Evolutionary conservation across 768 basidiomycete genomes (phyloP).

Genomic region (Termitomyces sp.): DNA sequence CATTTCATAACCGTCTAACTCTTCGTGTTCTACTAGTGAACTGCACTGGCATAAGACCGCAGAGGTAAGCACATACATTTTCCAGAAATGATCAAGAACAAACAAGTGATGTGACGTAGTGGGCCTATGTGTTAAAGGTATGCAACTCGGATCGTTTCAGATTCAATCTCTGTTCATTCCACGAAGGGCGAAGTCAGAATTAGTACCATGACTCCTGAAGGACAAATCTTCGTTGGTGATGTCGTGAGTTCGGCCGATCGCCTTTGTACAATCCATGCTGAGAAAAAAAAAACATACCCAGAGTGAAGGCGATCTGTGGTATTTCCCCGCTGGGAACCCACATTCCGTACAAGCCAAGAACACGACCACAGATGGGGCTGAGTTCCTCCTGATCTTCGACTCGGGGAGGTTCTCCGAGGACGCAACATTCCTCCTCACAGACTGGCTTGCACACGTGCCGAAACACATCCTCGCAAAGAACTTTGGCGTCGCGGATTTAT

Average conservation of each 20-base stretch:
- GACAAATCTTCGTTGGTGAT: slow-evolving; percentile 46
- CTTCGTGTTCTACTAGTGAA: slow-evolving; percentile 29
- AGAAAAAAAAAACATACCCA: no score
- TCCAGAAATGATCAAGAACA: neutral
- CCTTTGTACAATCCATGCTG: neutral
- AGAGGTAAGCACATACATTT: slow-evolving; percentile 24
- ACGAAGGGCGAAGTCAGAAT: slow-evolving; percentile 39
- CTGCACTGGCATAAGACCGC: slow-evolving; percentile 52
- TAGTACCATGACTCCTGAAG: slow-evolving; percentile 46
- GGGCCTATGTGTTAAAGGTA: slow-evolving; percentile 49
- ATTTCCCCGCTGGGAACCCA: slow-evolving; percentile 50
- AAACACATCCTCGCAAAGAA: slow-evolving; percentile 52
- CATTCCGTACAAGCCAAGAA: slow-evolving; percentile 53
- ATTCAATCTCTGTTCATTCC: neutral
- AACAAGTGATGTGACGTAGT: slow-evolving; percentile 20
- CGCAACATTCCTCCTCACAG: slow-evolving; percentile 53
- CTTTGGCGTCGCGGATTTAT: slow-evolving; percentile 38
- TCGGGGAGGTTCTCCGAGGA: slow-evolving; percentile 47
- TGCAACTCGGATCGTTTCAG: neutral
- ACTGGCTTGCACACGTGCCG: slow-evolving; percentile 62
- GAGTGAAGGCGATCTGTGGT: slow-evolving; percentile 45
- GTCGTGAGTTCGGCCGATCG: slow-evolving; percentile 29
- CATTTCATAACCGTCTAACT: neutral
- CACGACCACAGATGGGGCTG: slow-evolving; percentile 37
- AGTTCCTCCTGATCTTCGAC: slow-evolving; percentile 47